These are phyloP conservation scores for Nitzschia palea DNA, from an alignment of 108 stramenopile species.

Conservation along the genomic window DNA sequence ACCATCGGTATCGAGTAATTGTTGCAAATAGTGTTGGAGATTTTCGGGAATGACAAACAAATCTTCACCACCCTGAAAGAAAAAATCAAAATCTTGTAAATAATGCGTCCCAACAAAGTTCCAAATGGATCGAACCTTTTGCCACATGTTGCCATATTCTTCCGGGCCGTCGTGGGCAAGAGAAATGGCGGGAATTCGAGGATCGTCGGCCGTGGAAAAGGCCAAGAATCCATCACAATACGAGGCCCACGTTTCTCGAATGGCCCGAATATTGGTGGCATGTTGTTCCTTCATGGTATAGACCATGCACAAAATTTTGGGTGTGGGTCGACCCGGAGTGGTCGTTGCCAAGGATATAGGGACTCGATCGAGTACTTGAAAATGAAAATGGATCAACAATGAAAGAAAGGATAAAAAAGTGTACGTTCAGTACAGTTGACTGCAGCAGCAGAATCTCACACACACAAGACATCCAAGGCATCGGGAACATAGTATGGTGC, in stretches of 20 bases:
- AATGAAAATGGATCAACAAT: too few species aligned
- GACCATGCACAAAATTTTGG: constrained; percentile 70
- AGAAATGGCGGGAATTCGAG: constrained; percentile 42
- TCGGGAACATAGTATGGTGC: too few species aligned
- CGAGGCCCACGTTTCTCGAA: constrained; percentile 71
- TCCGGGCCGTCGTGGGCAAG: constrained; percentile 61
- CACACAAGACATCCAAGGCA: too few species aligned
- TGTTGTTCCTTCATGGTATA: constrained; percentile 69
- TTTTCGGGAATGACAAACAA: constrained; percentile 89
- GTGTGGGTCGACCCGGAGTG: too few species aligned
- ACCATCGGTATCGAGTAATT: constrained; percentile 20
- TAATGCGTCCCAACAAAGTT: constrained; percentile 85
- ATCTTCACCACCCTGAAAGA: constrained; percentile 93
- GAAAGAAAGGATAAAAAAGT: too few species aligned
- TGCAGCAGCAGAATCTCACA: too few species aligned
- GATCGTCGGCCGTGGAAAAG: constrained; percentile 56
- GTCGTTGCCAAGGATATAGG: too few species aligned
- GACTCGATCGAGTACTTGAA: too few species aligned
- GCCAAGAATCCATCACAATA: constrained; percentile 85
- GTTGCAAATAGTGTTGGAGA: constrained; percentile 66
- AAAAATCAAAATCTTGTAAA: constrained; percentile 84
- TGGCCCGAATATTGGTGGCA: constrained; percentile 45
- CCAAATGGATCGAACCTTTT: constrained; percentile 69
- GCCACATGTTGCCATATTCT: constrained; percentile 49
- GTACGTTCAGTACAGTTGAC: too few species aligned